A percentile compares a stretch with the other conserved stretches of the same genome.
Evolutionary conservation across 495 filamentous ascomycete species (phyloP).

Genomic region (Haplographium delicatum): DNA sequence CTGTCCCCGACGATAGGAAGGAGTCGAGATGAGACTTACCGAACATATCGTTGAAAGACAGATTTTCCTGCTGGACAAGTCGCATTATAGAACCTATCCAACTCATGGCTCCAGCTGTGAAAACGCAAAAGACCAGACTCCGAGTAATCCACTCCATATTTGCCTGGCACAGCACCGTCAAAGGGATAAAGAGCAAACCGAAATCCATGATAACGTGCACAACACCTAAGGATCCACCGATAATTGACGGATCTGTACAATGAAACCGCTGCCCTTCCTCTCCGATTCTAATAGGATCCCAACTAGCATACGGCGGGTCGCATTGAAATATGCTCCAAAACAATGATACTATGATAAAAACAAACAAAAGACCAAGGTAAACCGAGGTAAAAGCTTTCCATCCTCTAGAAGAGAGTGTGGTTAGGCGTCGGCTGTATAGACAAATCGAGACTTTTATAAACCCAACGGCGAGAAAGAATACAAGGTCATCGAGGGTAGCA

Average conservation of each 20-base stretch:
- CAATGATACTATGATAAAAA: constrained; percentile 17
- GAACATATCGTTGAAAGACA: not conserved
- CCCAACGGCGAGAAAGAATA: constrained; percentile 21
- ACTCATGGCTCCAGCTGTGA: constrained; percentile 12
- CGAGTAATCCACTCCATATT: constrained; percentile 16
- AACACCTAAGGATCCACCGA: constrained; percentile 5
- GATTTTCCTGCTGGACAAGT: not conserved
- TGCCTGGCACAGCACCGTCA: constrained; percentile 22
- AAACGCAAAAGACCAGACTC: constrained; percentile 20
- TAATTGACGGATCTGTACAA: constrained; percentile 4
- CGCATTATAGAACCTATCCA: constrained; percentile 18
- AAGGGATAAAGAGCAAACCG: constrained; percentile 21
- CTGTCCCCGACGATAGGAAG: not conserved
- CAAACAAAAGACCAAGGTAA: constrained; percentile 17
- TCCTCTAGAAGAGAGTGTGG: constrained; percentile 16
- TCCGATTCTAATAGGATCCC: constrained; percentile 5
- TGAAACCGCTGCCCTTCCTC: not conserved
- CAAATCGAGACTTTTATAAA: constrained; percentile 27
- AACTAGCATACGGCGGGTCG: constrained; percentile 5
- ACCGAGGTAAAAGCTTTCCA: constrained; percentile 23
- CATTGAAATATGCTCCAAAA: constrained; percentile 19
- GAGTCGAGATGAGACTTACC: not conserved
- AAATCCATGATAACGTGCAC: constrained; percentile 24
- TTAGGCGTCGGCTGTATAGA: constrained; percentile 25
- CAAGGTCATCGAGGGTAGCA: not conserved